Evolutionary conservation across 179 eudicot species (phyloP), one percentile per base, ranked within the genome.

Genomic region (Beta corolliflora): DNA sequence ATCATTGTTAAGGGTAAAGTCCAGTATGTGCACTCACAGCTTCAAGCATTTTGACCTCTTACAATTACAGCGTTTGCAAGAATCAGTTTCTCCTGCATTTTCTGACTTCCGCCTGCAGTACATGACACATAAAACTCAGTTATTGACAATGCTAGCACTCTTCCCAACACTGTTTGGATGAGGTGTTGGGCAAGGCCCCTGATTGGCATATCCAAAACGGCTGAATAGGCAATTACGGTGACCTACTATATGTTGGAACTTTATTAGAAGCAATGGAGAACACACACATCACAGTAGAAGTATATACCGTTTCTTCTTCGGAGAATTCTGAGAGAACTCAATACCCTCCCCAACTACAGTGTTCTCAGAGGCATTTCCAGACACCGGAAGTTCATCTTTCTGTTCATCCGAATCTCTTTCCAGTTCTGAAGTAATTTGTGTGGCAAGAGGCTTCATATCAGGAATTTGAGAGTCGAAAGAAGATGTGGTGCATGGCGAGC

Each of bases 31-130:
- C 72, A 81, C 94, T 93, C 86, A 93, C 97, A 93, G 95, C 81
- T 93, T 93, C 84, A 93, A 88, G 86, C 97, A 93, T 80, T 93
- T 93, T 45, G 97, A 90, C 88, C 92, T 90, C 88, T 89, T 93
- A 79, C 97, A 93, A 81, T 93, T 93, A 61, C 97, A 93, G 66
- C 95, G 89, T 85, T 91, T 91, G 83, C 97, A 93, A 53, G 88
- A 84, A 55, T 90, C 91, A 80, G 77, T 25, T 48, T 92, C 98
- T 73, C 81, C 93, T 55, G 61, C 84, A 80, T 71, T 84, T 69
- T 92, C 97, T 59, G 73, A 60, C 86, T 83, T 91, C 81, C 82
- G 84, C 87, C 98, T 93, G 93, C 70, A 80, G 71, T 74, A 58
- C 64, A 46, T 45, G 54, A 76, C 71, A n/a, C 19, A 77, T 50